Conservation (phyloP, 2,329 filamentous ascomycete genomes). For the Neonectria hederae region DNA sequence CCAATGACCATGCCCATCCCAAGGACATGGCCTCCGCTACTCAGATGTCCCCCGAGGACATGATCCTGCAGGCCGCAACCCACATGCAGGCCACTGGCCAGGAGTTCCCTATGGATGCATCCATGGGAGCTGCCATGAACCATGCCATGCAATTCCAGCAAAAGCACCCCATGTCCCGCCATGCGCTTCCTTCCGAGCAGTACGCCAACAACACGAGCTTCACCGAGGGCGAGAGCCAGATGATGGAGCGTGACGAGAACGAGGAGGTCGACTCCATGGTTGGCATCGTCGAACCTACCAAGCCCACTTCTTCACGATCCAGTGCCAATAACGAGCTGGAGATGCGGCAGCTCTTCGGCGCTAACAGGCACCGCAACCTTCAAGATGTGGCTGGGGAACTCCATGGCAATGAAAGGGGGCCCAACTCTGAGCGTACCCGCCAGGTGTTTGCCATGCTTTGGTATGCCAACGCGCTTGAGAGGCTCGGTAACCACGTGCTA, state of each 20-base stretch:
- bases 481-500: conserved; percentile 18
- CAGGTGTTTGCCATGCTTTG: conserved; percentile 91
- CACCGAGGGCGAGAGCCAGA: conserved; percentile 66
- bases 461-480: conserved; percentile 58
- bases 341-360: conserved; percentile 77
- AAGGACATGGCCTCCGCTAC: conserved; percentile 55
- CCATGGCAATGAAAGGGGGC: conserved; percentile 80
- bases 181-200: conserved; percentile 64
- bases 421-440: conserved; percentile 83
- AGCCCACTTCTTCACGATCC: conserved; percentile 68
- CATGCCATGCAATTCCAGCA: conserved; percentile 56
- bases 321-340: conserved; percentile 85
- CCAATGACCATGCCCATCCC: conserved; percentile 54
- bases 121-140: conserved; percentile 55
- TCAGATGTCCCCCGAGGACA: conserved; percentile 66
- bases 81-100: conserved; percentile 63
- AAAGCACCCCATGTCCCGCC: conserved; percentile 53
- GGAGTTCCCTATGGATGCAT: conserved; percentile 61
- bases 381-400: conserved; percentile 79
- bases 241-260: conserved; percentile 68
- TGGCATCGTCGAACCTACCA: conserved; percentile 57
- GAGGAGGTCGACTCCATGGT: conserved; percentile 65
- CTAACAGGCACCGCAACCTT: conserved; percentile 73
- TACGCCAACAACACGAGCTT: conserved; percentile 64
- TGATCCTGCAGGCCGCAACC: conserved; percentile 66